A percentile compares a stretch with the other conserved stretches of the same genome.
Conservation (phyloP, 768 basidiomycete species). For the Hericium erinaceus region DNA sequence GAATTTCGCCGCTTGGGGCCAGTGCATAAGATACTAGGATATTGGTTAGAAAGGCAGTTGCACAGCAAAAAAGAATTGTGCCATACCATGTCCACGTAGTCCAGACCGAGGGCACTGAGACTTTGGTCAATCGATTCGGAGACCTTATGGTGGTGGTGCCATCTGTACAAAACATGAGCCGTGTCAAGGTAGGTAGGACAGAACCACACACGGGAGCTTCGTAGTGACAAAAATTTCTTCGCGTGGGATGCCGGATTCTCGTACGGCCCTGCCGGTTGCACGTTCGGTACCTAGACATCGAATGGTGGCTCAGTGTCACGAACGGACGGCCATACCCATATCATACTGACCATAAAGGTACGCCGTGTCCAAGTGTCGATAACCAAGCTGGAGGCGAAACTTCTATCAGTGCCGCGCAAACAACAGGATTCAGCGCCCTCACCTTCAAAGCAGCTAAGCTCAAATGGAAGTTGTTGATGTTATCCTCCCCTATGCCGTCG, state of each 20-base stretch:
- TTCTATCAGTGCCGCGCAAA: neutral
- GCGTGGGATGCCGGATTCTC: neutral
- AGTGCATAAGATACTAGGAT: neutral
- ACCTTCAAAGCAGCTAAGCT: neutral
- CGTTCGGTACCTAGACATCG: neutral
- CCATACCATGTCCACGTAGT: neutral
- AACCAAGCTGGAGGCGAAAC: neutral
- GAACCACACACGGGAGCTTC: neutral
- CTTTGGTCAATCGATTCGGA: neutral
- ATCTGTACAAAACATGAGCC: neutral
- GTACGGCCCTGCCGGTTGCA: neutral
- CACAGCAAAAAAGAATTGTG: too few species aligned
- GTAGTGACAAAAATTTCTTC: neutral
- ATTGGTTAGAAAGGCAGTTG: neutral
- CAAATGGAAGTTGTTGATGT: neutral
- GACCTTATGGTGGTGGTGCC: neutral
- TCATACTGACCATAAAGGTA: neutral
- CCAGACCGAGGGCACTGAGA: neutral
- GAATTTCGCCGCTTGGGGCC: neutral
- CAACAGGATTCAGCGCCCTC: too few species aligned
- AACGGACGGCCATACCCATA: neutral
- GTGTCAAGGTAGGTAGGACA: neutral
- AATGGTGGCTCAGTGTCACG: neutral
- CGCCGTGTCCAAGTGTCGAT: neutral
- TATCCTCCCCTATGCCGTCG: neutral